phyloP scores from a whole-genome alignment of 2,329 filamentous ascomycete genomes.

The Tothia fuscella region DNA sequence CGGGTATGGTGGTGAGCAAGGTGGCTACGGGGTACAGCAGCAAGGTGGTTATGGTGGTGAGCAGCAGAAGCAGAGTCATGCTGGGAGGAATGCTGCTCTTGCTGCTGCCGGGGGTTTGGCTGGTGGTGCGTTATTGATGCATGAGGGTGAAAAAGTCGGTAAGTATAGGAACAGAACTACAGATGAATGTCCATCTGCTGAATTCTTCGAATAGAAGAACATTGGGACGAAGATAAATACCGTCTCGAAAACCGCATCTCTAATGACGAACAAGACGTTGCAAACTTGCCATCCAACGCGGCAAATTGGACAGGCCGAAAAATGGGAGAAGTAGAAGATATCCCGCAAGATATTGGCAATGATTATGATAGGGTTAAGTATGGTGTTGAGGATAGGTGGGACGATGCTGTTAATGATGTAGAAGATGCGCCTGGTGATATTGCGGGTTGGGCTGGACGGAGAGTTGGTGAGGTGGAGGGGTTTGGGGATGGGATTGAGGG shows the following conservation, averaged over 20 bases:
- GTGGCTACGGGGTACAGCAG: slow-evolving; percentile 13
- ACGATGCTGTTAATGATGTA: slow-evolving; percentile 20
- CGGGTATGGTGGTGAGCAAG: slow-evolving; percentile 12
- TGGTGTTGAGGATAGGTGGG: slow-evolving; percentile 23
- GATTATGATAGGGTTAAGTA: slow-evolving; percentile 23
- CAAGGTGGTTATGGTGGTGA: slow-evolving; percentile 12
- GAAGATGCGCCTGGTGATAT: slow-evolving; percentile 28
- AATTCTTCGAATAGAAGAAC: slow-evolving; percentile 18
- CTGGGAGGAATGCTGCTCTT: slow-evolving; percentile 24
- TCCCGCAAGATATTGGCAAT: slow-evolving; percentile 18
- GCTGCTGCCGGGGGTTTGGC: slow-evolving; percentile 30
- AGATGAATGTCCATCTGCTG: neutral
- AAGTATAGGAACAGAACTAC: slow-evolving; percentile 13
- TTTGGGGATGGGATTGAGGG: slow-evolving; percentile 31
- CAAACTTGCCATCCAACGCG: slow-evolving; percentile 21
- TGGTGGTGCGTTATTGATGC: slow-evolving; percentile 33
- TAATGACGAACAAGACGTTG: slow-evolving; percentile 18
- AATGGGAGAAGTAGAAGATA: slow-evolving; percentile 24
- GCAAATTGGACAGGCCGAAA: slow-evolving; percentile 12
- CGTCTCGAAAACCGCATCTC: slow-evolving; percentile 9
- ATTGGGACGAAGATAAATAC: slow-evolving; percentile 22
- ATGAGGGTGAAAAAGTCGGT: slow-evolving; percentile 33
- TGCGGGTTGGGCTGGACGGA: neutral
- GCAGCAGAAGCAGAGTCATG: slow-evolving; percentile 19
- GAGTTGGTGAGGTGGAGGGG: neutral